Evolutionary conservation across 208 protist genomes (phyloP), one percentile per base, ranked within the genome.

Genomic region (Herpetomonas samuelpessoai): DNA sequence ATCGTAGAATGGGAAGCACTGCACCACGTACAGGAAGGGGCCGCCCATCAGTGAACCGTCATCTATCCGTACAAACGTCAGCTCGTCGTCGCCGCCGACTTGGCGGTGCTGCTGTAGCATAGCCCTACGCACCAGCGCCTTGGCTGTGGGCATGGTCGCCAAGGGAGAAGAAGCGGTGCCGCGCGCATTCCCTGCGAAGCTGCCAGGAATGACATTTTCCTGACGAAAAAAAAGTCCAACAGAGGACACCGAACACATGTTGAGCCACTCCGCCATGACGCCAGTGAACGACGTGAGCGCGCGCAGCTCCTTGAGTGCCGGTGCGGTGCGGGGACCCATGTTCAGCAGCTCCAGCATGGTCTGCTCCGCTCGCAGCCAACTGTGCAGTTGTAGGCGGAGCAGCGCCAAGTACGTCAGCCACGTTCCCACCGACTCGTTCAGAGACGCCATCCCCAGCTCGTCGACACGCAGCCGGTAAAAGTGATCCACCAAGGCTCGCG

Each of bases 281-380:
- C 85, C 82, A 3, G 77, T 69, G 19, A 28, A 21, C n/a, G 63
- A 74, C 9, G 82, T 81, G 55, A 92, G 69, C 9, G 19, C 19
- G 16, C 46, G 55, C 16, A 92, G 59, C 4, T 83, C 72, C 3
- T 62, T 46, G 7, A 80, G 41, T 21, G 48, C 19, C 41, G 30
- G 51, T 19, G 26, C 49, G 58, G 26, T 51, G 53, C 57, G 65
- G 16, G 26, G 53, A 45, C 14, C 44, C 7, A 46, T 63, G 57
- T 29, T 69, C 19, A 87, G 57, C 12, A 86, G 45, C 24, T 79
- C 62, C 25, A 92, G 26, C 49, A 89, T 64, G 18, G 73, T 69
- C 53, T 91, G 64, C 62, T 93, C 83, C n/a, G 75, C 69, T 46
- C 62, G 72, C 57, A 91, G 79, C 77, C 81, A 88, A 31, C 73